phyloP scores from a whole-genome alignment of 768 basidiomycete genomes.

The Mrakia frigida region DNA sequence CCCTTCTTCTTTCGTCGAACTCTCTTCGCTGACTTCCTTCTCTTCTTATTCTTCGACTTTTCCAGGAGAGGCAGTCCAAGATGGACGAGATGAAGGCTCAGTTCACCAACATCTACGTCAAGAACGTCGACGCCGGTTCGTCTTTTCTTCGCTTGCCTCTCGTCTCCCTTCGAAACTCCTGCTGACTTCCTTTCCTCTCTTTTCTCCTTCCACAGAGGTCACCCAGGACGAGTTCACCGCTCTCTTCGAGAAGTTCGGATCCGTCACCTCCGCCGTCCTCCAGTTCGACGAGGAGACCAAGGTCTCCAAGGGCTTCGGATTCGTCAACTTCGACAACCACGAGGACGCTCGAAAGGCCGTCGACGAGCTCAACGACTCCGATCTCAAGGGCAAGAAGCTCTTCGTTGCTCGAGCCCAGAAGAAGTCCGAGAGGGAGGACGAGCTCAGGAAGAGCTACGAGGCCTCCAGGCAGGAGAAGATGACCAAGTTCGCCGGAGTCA shows the following conservation, averaged over 20 bases:
- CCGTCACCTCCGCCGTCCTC: constrained; percentile 81
- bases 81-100: constrained; percentile 95
- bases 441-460: constrained; percentile 87
- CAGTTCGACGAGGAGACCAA: constrained; percentile 79
- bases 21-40: constrained; percentile 13
- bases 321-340: constrained; percentile 92
- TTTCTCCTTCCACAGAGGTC: constrained; percentile 49
- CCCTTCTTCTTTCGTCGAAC: neutral
- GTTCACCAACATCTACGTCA: constrained; percentile 97
- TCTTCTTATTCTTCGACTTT: neutral
- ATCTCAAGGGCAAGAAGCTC: constrained; percentile 78
- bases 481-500: constrained; percentile 97
- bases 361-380: constrained; percentile 78
- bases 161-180: neutral
- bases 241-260: constrained; percentile 71
- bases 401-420: constrained; percentile 97
- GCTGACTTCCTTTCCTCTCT: neutral
- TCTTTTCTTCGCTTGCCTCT: neutral
- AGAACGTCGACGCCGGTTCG: constrained; percentile 70
- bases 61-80: constrained; percentile 91
- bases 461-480: constrained; percentile 94
- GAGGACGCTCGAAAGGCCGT: constrained; percentile 88
- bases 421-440: constrained; percentile 96
- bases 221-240: constrained; percentile 78
- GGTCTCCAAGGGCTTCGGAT: constrained; percentile 88